These are phyloP conservation scores for Jamesozyma gamospora DNA, from an alignment of 805 yeast species.

Conservation along the genomic window DNA sequence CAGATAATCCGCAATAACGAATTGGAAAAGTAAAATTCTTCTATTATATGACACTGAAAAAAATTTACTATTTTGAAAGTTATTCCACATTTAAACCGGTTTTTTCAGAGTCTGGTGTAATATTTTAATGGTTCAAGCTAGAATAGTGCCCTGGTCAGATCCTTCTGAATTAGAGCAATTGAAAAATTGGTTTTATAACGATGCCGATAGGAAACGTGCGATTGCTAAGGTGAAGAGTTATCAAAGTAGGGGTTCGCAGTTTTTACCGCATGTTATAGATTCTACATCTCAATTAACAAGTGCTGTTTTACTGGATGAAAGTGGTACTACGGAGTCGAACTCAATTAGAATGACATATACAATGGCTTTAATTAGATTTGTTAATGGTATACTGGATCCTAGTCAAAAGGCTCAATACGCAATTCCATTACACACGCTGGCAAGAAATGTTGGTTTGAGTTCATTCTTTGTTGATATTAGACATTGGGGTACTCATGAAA, in stretches of 20 bases:
- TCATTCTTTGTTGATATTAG: slow-evolving; percentile 79
- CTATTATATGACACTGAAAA: too few species aligned
- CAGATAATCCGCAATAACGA: too few species aligned
- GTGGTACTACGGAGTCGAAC: slow-evolving; percentile 19
- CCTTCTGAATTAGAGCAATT: slow-evolving; percentile 37
- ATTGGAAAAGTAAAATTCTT: too few species aligned
- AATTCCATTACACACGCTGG: slow-evolving; percentile 66
- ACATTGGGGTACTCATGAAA: slow-evolving; percentile 87
- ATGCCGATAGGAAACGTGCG: slow-evolving; percentile 33
- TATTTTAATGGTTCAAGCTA: slow-evolving; percentile 18
- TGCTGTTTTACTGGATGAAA: slow-evolving; percentile 36
- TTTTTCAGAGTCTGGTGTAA: too few species aligned
- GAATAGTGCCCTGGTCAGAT: slow-evolving; percentile 32
- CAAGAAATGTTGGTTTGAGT: slow-evolving; percentile 60
- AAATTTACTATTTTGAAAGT: too few species aligned
- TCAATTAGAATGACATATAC: slow-evolving; percentile 47
- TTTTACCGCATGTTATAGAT: slow-evolving; percentile 63
- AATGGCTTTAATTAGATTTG: slow-evolving; percentile 73
- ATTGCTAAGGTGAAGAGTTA: slow-evolving; percentile 44
- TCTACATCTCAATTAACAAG: slow-evolving; percentile 50
- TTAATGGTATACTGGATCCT: slow-evolving; percentile 85
- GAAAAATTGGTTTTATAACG: slow-evolving; percentile 43
- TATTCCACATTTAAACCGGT: too few species aligned
- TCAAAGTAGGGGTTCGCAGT: slow-evolving; percentile 43
- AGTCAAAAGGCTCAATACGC: slow-evolving; percentile 72